phyloP scores from a whole-genome alignment of 805 yeast genomes.

The Starmerella khaoyaiensis region DNA sequence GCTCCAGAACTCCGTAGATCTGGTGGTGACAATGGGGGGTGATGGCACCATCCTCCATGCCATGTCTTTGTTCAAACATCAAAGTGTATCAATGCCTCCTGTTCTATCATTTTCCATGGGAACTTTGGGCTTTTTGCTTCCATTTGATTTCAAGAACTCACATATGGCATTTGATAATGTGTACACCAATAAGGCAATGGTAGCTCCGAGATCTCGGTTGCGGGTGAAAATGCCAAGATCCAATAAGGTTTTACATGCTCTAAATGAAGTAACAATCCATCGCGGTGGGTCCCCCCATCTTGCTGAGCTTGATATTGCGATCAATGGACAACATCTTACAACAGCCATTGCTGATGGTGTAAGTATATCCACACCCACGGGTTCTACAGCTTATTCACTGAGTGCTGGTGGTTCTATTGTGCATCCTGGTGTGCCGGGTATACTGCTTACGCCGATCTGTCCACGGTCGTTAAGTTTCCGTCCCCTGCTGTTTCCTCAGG shows the following conservation, averaged over 20 bases:
- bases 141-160: constrained; percentile 63
- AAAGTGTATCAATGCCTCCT: constrained; percentile 58
- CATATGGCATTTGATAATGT: constrained; percentile 50
- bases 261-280: constrained; percentile 84
- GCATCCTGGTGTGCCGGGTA: constrained; percentile 75
- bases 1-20: constrained; percentile 48
- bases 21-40: constrained; percentile 84
- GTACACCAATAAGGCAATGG: constrained; percentile 53
- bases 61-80: constrained; percentile 58
- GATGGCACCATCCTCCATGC: constrained; percentile 88
- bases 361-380: constrained; percentile 78
- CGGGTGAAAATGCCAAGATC: constrained; percentile 10
- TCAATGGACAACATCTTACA: constrained; percentile 74
- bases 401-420: constrained; percentile 88
- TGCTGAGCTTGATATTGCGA: constrained; percentile 68
- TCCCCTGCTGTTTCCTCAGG: constrained; percentile 69
- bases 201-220: constrained; percentile 62
- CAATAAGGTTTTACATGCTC: constrained; percentile 44
- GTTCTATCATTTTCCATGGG: constrained; percentile 81
- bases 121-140: constrained; percentile 76
- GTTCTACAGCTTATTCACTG: constrained; percentile 85
- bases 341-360: constrained; percentile 89
- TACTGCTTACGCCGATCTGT: constrained; percentile 77
- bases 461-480: constrained; percentile 85
- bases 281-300: constrained; percentile 81